These are phyloP conservation scores for Oehlia diaphana DNA, from an alignment of 192 early-diverging fungal genomes.

Conservation along the genomic window DNA sequence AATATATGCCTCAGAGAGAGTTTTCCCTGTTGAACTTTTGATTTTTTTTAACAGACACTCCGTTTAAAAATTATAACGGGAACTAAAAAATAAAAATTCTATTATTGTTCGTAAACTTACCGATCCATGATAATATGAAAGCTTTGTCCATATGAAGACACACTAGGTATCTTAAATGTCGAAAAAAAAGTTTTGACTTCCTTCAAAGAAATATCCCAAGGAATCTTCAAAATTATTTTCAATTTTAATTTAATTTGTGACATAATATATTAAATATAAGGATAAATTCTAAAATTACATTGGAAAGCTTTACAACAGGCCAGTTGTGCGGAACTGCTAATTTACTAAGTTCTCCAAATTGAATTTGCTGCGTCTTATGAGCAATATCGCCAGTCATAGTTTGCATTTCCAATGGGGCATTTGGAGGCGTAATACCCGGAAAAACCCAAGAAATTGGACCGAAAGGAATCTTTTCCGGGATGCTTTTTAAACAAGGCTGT, in stretches of 20 bases:
- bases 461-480: background rate
- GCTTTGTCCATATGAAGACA: conserved; percentile 45
- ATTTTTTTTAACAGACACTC: background rate
- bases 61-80: background rate
- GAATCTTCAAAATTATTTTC: conserved; percentile 39
- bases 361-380: background rate
- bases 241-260: background rate
- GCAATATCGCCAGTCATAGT: background rate
- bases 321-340: conserved; percentile 15
- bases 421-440: background rate
- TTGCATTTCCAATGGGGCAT: background rate
- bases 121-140: conserved; percentile 53
- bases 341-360: conserved; percentile 25
- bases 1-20: conserved; percentile 64
- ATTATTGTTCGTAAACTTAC: background rate
- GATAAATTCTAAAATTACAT: background rate
- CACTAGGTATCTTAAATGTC: conserved; percentile 40
- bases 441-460: conserved; percentile 13
- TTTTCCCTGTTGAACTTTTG: conserved; percentile 70
- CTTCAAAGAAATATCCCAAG: conserved; percentile 61
- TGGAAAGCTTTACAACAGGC: conserved; percentile 23
- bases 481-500: background rate
- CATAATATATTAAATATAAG: background rate
- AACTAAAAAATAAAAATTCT: no score
- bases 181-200: conserved; percentile 51